Conservation (phyloP, 2,329 filamentous ascomycete species). For the Colletotrichum sp. region DNA sequence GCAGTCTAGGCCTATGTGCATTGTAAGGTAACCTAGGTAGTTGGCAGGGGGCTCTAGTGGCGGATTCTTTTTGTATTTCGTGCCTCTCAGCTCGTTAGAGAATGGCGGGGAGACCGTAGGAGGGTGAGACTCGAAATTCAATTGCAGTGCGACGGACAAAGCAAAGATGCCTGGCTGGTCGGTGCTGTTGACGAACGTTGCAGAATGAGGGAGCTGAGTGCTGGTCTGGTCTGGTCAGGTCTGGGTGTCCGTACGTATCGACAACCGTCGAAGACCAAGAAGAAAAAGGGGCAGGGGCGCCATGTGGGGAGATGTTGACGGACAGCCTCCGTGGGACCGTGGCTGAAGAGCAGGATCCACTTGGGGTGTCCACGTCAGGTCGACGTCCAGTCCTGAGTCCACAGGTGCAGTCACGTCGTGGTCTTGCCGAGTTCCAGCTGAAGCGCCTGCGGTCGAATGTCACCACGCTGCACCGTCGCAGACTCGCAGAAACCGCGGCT, state of each 20-base stretch:
- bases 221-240: not conserved
- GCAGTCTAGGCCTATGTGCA: not conserved
- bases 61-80: not conserved
- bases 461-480: not conserved
- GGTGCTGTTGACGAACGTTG: slow-evolving; percentile 15
- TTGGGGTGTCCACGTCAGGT: not conserved
- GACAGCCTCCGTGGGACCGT: not conserved
- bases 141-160: slow-evolving; percentile 10
- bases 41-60: not conserved
- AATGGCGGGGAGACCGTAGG: not conserved
- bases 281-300: not conserved
- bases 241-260: not conserved
- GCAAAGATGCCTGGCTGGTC: not conserved
- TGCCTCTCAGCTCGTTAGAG: not conserved
- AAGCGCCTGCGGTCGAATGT: not conserved
- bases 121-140: not conserved
- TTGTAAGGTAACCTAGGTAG: no score
- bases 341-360: not conserved
- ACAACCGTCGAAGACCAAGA: not conserved
- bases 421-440: not conserved
- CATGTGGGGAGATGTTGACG: slow-evolving; percentile 10
- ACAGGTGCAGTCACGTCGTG: not conserved
- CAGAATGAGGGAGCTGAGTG: not conserved
- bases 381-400: not conserved
- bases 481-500: not conserved